These are phyloP conservation scores for Pecoramyces ruminantium DNA, from an alignment of 192 early-diverging fungal species.

Conservation along the genomic window DNA sequence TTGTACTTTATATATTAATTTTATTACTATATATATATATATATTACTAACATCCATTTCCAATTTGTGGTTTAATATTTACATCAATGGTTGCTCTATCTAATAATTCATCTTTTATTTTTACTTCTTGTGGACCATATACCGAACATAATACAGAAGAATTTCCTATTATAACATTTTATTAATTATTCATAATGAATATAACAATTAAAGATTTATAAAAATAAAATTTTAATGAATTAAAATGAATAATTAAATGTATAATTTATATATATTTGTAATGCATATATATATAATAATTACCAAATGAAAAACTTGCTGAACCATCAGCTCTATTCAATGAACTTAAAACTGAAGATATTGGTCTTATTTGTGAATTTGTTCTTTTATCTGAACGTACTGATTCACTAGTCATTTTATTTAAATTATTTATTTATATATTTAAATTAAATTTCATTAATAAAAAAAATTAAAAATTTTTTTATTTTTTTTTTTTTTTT, in stretches of 20 bases:
- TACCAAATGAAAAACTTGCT: slow-evolving; percentile 62
- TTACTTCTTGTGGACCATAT: slow-evolving; percentile 74
- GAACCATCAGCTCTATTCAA: slow-evolving; percentile 72
- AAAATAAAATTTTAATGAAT: no score
- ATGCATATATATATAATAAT: background rate
- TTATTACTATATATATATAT: background rate
- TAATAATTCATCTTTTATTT: slow-evolving; percentile 68
- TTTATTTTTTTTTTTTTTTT: no score
- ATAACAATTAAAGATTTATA: background rate
- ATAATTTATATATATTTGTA: no score
- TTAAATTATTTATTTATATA: no score
- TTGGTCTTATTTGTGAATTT: slow-evolving; percentile 46
- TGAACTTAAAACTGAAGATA: slow-evolving; percentile 43
- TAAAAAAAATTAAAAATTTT: no score
- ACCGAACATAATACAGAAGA: slow-evolving; percentile 62
- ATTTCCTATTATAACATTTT: slow-evolving; percentile 21
- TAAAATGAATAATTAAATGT: no score
- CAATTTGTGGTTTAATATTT: slow-evolving; percentile 47
- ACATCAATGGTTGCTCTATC: slow-evolving; percentile 78
- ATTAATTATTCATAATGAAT: background rate
- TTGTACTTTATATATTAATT: no score
- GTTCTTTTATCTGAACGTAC: no score
- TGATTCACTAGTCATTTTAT: no score
- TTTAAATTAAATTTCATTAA: no score
- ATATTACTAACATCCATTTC: slow-evolving; percentile 22